Percentiles rank a stretch among this genome's conserved stretches.
Evolutionary conservation across 192 early-diverging fungal genomes (phyloP).

Genomic region (Pilaira anomala): DNA sequence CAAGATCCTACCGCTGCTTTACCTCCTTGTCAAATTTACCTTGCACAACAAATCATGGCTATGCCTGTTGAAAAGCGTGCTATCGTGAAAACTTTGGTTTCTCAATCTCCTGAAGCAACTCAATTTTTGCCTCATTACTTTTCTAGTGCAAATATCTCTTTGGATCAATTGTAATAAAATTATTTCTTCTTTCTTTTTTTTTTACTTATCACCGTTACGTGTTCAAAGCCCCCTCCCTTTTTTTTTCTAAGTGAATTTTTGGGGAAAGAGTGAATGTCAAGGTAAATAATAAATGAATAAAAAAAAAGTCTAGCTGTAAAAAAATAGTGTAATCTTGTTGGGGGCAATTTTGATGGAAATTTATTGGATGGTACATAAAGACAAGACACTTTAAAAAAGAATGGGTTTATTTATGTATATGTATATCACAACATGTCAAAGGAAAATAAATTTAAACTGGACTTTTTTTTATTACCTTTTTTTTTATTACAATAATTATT

Average conservation of each 20-base stretch:
- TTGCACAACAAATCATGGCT: slow-evolving; percentile 49
- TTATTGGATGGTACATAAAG: no score
- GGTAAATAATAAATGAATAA: no score
- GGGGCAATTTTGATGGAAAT: no score
- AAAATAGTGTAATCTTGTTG: no score
- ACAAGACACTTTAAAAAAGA: no score
- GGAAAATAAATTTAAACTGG: no score
- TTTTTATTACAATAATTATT: no score
- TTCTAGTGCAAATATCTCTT: slow-evolving; percentile 11
- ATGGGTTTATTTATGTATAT: no score
- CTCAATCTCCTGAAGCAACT: slow-evolving; percentile 12
- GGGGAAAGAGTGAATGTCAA: no score
- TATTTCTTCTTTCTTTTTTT: background rate
- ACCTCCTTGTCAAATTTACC: slow-evolving; percentile 41
- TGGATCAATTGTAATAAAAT: slow-evolving; percentile 9
- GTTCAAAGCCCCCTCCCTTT: background rate
- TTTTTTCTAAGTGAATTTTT: background rate
- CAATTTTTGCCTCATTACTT: slow-evolving; percentile 34
- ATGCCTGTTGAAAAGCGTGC: slow-evolving; percentile 27
- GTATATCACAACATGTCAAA: no score
- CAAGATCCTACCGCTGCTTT: slow-evolving; percentile 59
- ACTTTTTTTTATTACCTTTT: no score
- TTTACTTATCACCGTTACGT: background rate
- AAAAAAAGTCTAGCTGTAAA: no score
- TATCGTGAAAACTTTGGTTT: background rate